Percentiles rank a stretch among this genome's conserved stretches.
phyloP scores from a whole-genome alignment of 2,329 filamentous ascomycete genomes.

The Microascus cirrosus region DNA sequence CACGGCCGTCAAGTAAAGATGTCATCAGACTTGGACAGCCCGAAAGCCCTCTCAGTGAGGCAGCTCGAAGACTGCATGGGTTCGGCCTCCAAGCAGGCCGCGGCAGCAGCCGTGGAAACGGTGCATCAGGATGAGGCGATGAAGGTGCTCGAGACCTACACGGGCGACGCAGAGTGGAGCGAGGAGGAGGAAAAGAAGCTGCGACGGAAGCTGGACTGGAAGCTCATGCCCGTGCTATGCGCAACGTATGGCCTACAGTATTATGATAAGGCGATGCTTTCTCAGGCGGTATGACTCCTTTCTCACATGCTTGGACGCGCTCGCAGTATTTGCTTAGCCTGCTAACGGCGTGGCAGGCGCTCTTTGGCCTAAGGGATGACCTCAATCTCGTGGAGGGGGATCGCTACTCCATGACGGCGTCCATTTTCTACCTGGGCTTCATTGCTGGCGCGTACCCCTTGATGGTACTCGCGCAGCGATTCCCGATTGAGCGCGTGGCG shows the following conservation, averaged over 20 bases:
- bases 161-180: constrained; percentile 28
- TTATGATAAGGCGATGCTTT: constrained; percentile 13
- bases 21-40: too few species aligned
- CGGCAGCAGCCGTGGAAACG: constrained; percentile 15
- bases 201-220: constrained; percentile 14
- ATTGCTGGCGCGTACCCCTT: constrained; percentile 21
- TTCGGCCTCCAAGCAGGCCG: not conserved
- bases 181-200: constrained; percentile 17
- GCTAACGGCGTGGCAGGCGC: constrained; percentile 13
- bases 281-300: constrained; percentile 15
- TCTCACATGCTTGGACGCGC: too few species aligned
- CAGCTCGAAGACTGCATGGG: constrained; percentile 6
- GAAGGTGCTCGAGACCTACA: constrained; percentile 26
- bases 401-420: constrained; percentile 26
- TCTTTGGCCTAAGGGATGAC: constrained; percentile 25
- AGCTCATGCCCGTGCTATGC: constrained; percentile 13
- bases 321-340: too few species aligned
- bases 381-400: constrained; percentile 18
- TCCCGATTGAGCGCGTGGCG: constrained; percentile 10
- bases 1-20: too few species aligned
- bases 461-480: constrained; percentile 17
- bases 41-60: not conserved
- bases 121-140: constrained; percentile 25
- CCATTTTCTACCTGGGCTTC: constrained; percentile 28
- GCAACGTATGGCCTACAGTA: constrained; percentile 12